Base-by-base conservation (phyloP, 1,284 basidiomycete genomes). In the Cryptococcus jaspeensis region DNA sequence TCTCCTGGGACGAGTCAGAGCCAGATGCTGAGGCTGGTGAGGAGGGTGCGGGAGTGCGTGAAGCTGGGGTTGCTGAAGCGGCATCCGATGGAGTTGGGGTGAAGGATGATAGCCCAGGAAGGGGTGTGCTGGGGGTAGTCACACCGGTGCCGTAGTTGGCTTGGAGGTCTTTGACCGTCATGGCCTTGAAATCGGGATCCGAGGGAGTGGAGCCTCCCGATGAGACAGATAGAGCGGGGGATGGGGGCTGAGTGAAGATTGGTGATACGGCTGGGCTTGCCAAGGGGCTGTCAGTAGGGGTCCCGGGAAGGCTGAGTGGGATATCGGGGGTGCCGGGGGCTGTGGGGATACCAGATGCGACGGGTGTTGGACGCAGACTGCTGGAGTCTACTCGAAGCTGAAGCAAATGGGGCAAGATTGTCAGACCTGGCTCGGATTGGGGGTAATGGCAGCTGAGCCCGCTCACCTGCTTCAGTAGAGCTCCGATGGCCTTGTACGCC, bases 81-180 rank as follows among this genome's bases (percentile, higher is more conserved):
- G 53, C 13, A 4, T 45, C 45, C 25, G 50, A 40, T n/a, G 65
- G 48, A n/a, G 60, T 58, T 18, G 61, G 38, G 37, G 48, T 56
- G 37, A 56, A 47, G 12, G 64, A 57, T 3, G 51, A 59, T 35
- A 58, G 40, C 16, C 56, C 50, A 20, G 61, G 39, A 16, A 58
- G 37, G 15, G 53, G 42, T 13, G 50, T n/a, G 4, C 56, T 49
- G 5, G 55, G 42, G 3, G 51, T 39, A 37, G 46, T 13, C 16
- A 50, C 47, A 13, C 70, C 69, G 13, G 70, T 69, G 18, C 70
- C 67, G 52, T 53, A 72, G 3, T 25, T 37, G 1, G 51, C 36
- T 51, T 69, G 59, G 0, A 70, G 56, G 16, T 62, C 58, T n/a
- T 52, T 22, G 5, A 57, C 53, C 22, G 52, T 40, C 32, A 61